These are phyloP conservation scores for Penicillium sp. DNA, from an alignment of 2,329 filamentous ascomycete species.

Conservation along the genomic window DNA sequence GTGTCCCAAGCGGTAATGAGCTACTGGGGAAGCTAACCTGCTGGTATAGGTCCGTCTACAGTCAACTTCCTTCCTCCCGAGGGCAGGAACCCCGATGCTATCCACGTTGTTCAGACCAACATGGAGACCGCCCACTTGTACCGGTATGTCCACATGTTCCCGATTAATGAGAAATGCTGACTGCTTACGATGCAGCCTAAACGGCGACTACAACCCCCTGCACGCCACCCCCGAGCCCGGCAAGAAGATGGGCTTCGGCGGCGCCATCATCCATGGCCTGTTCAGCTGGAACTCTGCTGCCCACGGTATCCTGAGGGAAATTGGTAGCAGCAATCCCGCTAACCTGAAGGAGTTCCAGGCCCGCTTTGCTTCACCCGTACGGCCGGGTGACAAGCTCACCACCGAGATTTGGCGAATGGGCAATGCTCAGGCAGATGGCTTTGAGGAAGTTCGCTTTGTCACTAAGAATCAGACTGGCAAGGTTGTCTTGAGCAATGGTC, in stretches of 20 bases:
- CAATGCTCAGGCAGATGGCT: conserved; percentile 51
- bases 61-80: conserved; percentile 73
- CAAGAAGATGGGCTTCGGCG: conserved; percentile 84
- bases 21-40: conserved; percentile 7
- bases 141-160: conserved; percentile 40
- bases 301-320: conserved; percentile 65
- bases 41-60: conserved; percentile 57
- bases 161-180: background rate
- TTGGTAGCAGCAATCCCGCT: conserved; percentile 71
- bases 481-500: conserved; percentile 80
- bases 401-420: conserved; percentile 79
- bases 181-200: conserved; percentile 53
- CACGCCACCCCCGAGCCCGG: conserved; percentile 83
- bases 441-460: conserved; percentile 78
- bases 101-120: conserved; percentile 66
- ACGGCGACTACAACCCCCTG: conserved; percentile 91
- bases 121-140: conserved; percentile 71
- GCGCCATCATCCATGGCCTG: conserved; percentile 81
- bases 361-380: conserved; percentile 78
- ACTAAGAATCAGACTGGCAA: conserved; percentile 75
- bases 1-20: conserved; percentile 12
- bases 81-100: conserved; percentile 64
- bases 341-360: conserved; percentile 88
- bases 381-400: conserved; percentile 74
- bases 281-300: conserved; percentile 79